Evolutionary conservation across 805 yeast genomes (phyloP), one percentile per base, ranked within the genome.

Genomic region (Cyberlindnera americana): DNA sequence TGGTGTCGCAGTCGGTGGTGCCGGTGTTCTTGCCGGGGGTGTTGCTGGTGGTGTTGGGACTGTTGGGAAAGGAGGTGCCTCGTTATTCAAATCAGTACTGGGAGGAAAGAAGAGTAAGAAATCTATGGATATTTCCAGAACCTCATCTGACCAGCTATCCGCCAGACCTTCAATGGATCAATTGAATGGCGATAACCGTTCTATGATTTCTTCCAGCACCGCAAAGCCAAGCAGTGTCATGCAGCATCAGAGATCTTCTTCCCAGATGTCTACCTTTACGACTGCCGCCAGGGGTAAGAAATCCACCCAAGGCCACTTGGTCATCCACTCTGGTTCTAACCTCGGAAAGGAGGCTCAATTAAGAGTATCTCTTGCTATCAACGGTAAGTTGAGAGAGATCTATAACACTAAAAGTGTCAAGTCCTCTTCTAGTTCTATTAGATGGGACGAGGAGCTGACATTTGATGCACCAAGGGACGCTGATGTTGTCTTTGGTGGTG

Each of bases 391-490:
- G 29, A 82, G 77, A 54, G 83, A 74, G 32, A 54, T 91, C 27
- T 75, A 69, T 65, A 82, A 78, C 58, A 81, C 96, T 1, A 77
- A 79, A 60, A 57, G 70, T 16, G 57, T 65, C 38, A 85, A 84
- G 52, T 62, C 73, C 12, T 58, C 61, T 32, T 62, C 65, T 7
- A 81, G 79, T 1, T 40, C 53, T 1, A 66, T 68, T 35, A 65
- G 59, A 40, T 81, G 83, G 77, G 71, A 77, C 43, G 96, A 87
- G 55, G 67, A 78, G 16, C 67, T 73, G 44, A 69, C 80, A 5
- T 84, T 90, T 66, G 78, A 75, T 53, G 81, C 91, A 5, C 68
- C 81, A 5, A 62, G 79, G 5, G 81, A 75, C 10, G 80, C 81
- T 4, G 71, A 67, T 39, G 53, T 90, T 29, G 65, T 76, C 3